Evolutionary conservation across 352 stramenopile genomes (phyloP).

Genomic region (Phytophthora pisi): DNA sequence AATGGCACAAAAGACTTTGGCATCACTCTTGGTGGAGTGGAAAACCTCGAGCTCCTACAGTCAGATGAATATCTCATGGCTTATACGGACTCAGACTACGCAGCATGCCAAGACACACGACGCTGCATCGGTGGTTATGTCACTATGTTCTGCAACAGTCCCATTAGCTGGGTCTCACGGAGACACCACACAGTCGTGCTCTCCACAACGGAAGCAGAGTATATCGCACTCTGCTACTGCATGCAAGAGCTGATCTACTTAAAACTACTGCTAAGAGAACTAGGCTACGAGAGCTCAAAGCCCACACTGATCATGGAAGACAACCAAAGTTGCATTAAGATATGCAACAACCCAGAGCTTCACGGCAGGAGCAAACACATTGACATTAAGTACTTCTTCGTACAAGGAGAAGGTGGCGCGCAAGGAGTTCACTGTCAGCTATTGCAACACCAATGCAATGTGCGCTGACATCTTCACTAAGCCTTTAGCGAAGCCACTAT

Average conservation of each 20-base stretch:
- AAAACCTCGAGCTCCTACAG: background rate
- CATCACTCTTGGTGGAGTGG: no score
- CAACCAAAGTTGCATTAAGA: constrained; percentile 23
- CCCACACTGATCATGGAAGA: constrained; percentile 16
- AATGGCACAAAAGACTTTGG: no score
- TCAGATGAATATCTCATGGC: background rate
- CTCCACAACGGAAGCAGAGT: background rate
- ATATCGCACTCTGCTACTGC: constrained; percentile 5
- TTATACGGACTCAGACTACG: background rate
- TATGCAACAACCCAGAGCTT: constrained; percentile 15
- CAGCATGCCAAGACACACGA: background rate
- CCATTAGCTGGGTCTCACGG: background rate
- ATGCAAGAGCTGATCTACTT: constrained; percentile 15
- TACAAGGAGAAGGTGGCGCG: constrained; percentile 10
- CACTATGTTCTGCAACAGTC: background rate
- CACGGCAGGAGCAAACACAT: constrained; percentile 17
- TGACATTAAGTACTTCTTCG: constrained; percentile 16
- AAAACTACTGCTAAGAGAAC: constrained; percentile 14
- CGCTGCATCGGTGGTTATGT: background rate
- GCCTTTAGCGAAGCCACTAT: background rate
- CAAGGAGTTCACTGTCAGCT: constrained; percentile 13
- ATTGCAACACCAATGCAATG: constrained; percentile 17
- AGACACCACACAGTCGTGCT: background rate
- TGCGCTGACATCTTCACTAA: constrained; percentile 15
- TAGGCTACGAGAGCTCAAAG: constrained; percentile 17